Evolutionary conservation across 129 eudicot genomes (phyloP).

Genomic region (Sambucus nigra): DNA sequence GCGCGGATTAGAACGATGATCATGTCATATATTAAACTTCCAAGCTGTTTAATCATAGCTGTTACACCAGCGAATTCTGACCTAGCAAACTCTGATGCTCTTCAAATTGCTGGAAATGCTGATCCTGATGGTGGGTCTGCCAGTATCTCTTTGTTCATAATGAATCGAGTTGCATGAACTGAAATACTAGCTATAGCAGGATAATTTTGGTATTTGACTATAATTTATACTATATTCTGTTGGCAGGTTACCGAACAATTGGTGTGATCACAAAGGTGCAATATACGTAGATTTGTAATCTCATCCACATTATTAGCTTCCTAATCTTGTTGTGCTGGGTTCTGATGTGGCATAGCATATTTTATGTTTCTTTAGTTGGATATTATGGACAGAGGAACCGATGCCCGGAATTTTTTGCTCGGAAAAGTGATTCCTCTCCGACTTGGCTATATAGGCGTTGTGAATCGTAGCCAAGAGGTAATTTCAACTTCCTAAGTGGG

Average conservation of each 20-base stretch:
- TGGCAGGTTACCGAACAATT: slow-evolving; percentile 92
- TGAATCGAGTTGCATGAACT: slow-evolving; percentile 5
- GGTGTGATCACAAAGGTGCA: slow-evolving; percentile 94
- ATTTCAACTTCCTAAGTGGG: background rate
- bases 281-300: background rate
- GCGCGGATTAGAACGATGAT: slow-evolving; percentile 93
- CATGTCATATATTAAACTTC: slow-evolving; percentile 71
- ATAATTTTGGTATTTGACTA: slow-evolving; percentile 1
- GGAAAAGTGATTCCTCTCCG: slow-evolving; percentile 92
- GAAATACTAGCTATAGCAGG: background rate
- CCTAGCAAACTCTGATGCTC: slow-evolving; percentile 93
- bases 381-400: slow-evolving; percentile 99
- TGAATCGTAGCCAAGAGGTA: slow-evolving; percentile 99
- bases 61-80: slow-evolving; percentile 97
- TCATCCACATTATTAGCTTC: background rate
- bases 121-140: slow-evolving; percentile 79
- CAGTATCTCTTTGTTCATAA: background rate
- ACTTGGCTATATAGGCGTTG: slow-evolving; percentile 94
- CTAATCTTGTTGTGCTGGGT: background rate
- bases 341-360: slow-evolving; percentile 3
- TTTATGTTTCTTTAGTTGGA: slow-evolving; percentile 60
- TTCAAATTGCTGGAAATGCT: slow-evolving; percentile 91
- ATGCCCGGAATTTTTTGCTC: slow-evolving; percentile 85
- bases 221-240: slow-evolving; percentile 12
- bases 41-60: slow-evolving; percentile 81